Conservation (phyloP, 2,329 filamentous ascomycete genomes). For the Tolypocladium ophioglossoides region DNA sequence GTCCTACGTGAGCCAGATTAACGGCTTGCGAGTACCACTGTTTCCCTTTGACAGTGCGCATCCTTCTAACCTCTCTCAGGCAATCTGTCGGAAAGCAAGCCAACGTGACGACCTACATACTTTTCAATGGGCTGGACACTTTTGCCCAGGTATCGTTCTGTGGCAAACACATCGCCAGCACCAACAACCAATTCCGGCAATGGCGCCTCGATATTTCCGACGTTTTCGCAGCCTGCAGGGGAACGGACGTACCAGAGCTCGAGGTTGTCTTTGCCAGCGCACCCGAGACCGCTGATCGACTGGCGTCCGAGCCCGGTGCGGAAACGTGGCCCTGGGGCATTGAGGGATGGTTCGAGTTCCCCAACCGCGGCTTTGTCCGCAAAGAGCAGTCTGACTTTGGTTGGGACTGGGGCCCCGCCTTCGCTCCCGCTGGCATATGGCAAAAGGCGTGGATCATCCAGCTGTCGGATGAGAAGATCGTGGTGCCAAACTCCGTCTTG, state of each 20-base stretch:
- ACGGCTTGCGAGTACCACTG: conserved; percentile 22
- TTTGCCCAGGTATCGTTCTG: conserved; percentile 47
- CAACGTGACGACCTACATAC: conserved; percentile 20
- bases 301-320: not conserved
- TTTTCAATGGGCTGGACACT: conserved; percentile 54
- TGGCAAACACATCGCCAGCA: conserved; percentile 39
- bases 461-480: conserved; percentile 16
- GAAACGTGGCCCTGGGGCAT: not conserved
- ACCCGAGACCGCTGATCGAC: conserved; percentile 3
- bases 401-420: conserved; percentile 54
- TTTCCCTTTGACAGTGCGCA: too few relatives aligned
- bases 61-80: too few relatives aligned
- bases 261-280: conserved; percentile 11
- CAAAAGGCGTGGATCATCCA: conserved; percentile 46
- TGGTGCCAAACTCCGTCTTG: conserved; percentile 35
- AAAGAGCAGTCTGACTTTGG: conserved; percentile 55
- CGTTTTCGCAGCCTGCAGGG: conserved; percentile 17
- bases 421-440: conserved; percentile 54
- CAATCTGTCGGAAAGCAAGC: too few relatives aligned
- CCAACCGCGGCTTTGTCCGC: conserved; percentile 26
- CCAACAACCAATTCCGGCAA: conserved; percentile 53
- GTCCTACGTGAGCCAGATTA: conserved; percentile 36
- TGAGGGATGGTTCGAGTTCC: conserved; percentile 9
- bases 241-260: conserved; percentile 1
- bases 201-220: conserved; percentile 47